Conservation (phyloP, 2,329 filamentous ascomycete genomes). For the Beauveria australis region DNA sequence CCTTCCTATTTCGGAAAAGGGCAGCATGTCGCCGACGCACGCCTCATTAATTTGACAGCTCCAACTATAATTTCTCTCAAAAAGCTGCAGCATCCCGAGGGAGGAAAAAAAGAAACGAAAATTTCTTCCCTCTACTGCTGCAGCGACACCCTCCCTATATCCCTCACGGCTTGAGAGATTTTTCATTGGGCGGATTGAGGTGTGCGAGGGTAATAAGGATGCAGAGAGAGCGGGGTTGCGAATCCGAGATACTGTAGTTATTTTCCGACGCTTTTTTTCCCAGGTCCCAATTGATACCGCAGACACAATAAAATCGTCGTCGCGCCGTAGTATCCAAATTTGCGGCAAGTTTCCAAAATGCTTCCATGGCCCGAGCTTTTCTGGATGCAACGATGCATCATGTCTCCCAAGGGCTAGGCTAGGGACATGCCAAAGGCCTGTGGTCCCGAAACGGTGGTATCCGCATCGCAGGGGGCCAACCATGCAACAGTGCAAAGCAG, state of each 20-base stretch:
- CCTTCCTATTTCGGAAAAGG: neutral
- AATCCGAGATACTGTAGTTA: neutral
- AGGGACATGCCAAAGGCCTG: neutral
- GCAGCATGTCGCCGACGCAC: neutral
- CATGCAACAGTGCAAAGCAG: neutral
- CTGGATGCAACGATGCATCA: conserved; percentile 5
- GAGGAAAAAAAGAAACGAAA: neutral
- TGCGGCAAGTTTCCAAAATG: neutral
- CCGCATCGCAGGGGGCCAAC: neutral
- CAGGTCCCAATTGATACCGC: neutral
- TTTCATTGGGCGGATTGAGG: no score
- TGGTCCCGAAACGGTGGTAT: neutral
- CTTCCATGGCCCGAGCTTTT: conserved; percentile 10
- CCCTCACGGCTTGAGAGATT: no score
- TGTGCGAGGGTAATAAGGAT: no score
- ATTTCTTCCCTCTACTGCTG: neutral
- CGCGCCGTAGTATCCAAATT: neutral
- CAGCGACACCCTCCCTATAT: neutral
- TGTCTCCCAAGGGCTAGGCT: neutral
- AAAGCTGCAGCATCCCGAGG: neutral
- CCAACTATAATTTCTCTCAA: no score
- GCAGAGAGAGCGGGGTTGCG: neutral
- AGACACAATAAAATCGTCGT: neutral
- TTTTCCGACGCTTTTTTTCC: neutral
- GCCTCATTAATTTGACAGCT: neutral